Base-by-base conservation (phyloP, 805 yeast genomes). In the Spathaspora arborariae region DNA sequence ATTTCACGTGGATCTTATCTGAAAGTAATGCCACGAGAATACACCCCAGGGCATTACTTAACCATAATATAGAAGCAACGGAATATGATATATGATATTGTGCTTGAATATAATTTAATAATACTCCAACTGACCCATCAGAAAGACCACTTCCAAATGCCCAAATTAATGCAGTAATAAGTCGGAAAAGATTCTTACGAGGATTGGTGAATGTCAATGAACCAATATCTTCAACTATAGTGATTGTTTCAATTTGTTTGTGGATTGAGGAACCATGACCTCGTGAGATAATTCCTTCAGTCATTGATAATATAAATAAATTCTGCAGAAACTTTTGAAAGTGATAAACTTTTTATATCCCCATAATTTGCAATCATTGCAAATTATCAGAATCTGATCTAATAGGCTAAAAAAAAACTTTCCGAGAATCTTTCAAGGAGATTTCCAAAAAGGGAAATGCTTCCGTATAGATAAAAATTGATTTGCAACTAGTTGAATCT, bases 101-200 rank as follows among this genome's bases (percentile, higher is more conserved):
- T 3, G 45, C 56, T 52, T 81, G 85, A 38, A 81, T 76, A 38
- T 65, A 62, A 4, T 82, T 84, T 44, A 81, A 60, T n/a, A 81
- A 59, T 0, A 84, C 82, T 47, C 85, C 86, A 1, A 82, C 77
- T 10, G 81, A 78, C 46, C 81, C 81, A 55, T 81, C 86, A 21
- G 72, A 56, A 52, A 77, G 59, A 1, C 84, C 84, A 10, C 57
- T 51, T 2, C 68, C 51, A 38, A 74, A 59, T 8, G 62, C 57
- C 77, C 79, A 78, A 4, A 59, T 4, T 27, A 75, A 60, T 9
- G 68, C 57, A 8, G 78, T 63, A 8, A 67, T 44, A 5, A 78
- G 59, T 47, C 84, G 60, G 64, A 69, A 70, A 15, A 48, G 39
- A 52, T 76, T 79, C 45, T 53, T 62, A 7, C 75, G 68, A 1